phyloP scores from a whole-genome alignment of 2,329 filamentous ascomycete genomes.

The Colletotrichum gigasporum region DNA sequence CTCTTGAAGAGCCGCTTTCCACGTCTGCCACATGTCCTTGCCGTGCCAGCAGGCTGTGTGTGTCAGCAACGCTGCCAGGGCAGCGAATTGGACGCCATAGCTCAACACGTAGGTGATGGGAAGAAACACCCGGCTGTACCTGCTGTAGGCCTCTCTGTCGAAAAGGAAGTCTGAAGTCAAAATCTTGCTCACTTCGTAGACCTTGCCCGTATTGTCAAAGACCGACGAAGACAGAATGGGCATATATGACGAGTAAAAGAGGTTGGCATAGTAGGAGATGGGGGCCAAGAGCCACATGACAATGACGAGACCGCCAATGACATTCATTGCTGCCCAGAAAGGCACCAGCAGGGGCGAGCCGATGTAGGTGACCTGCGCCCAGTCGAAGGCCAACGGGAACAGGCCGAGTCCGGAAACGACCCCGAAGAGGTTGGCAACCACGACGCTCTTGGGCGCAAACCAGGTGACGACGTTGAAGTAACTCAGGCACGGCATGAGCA shows the following conservation, averaged over 20 bases:
- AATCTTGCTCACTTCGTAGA: constrained; percentile 85
- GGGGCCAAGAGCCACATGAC: constrained; percentile 89
- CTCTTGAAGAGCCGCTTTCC: constrained; percentile 74
- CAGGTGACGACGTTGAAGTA: constrained; percentile 92
- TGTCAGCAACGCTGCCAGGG: constrained; percentile 79
- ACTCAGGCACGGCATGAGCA: constrained; percentile 84
- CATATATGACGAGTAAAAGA: constrained; percentile 85
- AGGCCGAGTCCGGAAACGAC: constrained; percentile 85
- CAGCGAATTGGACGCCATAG: constrained; percentile 88
- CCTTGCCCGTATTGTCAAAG: constrained; percentile 83
- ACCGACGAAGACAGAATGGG: constrained; percentile 86
- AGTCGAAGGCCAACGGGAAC: constrained; percentile 89
- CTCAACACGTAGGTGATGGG: constrained; percentile 89
- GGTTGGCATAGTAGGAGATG: constrained; percentile 81
- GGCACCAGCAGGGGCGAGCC: constrained; percentile 85
- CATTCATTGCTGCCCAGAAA: constrained; percentile 88
- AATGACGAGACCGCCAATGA: constrained; percentile 79
- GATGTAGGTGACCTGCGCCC: constrained; percentile 90
- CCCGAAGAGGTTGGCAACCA: constrained; percentile 86
- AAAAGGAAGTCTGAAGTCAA: constrained; percentile 82
- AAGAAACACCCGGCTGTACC: constrained; percentile 86
- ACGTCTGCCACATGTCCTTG: constrained; percentile 81
- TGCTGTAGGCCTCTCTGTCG: constrained; percentile 77
- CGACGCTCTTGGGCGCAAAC: constrained; percentile 88
- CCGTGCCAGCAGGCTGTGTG: constrained; percentile 89